phyloP scores from a whole-genome alignment of 2,329 filamentous ascomycete genomes.

The Amauroascus verrucosus region DNA sequence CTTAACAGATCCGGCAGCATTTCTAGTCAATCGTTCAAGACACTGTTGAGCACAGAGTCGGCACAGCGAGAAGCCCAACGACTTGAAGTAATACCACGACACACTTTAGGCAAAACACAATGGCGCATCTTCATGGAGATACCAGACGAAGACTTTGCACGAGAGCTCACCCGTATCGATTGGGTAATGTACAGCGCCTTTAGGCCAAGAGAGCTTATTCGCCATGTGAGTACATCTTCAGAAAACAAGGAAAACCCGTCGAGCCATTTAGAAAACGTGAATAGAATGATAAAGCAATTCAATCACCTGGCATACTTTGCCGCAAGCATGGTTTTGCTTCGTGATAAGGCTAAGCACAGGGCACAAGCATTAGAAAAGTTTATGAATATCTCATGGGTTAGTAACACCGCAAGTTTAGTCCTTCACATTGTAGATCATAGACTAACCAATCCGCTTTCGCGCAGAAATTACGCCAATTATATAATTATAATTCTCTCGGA shows the following conservation, averaged over 20 bases:
- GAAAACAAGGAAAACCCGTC: constrained; percentile 49
- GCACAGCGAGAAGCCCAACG: constrained; percentile 68
- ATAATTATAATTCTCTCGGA: constrained; percentile 96
- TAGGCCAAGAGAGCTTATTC: constrained; percentile 80
- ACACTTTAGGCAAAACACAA: constrained; percentile 69
- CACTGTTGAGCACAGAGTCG: constrained; percentile 46
- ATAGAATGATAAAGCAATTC: constrained; percentile 88
- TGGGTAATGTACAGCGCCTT: constrained; percentile 98
- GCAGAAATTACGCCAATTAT: constrained; percentile 71
- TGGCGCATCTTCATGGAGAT: constrained; percentile 87
- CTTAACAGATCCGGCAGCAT: constrained; percentile 31
- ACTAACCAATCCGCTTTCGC: constrained; percentile 14
- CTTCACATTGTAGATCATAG: neutral
- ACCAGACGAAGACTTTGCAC: constrained; percentile 72
- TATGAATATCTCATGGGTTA: constrained; percentile 65
- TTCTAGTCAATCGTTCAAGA: constrained; percentile 34
- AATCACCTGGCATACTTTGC: constrained; percentile 78
- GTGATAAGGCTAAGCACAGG: constrained; percentile 92
- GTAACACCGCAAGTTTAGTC: constrained; percentile 11
- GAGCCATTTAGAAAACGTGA: constrained; percentile 71
- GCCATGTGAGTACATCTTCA: constrained; percentile 68
- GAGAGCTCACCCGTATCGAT: constrained; percentile 88
- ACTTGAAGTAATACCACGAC: constrained; percentile 58
- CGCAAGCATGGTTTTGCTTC: constrained; percentile 70
- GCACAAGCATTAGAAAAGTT: constrained; percentile 89